phyloP scores from a whole-genome alignment of 2,329 filamentous ascomycete species.

The Dryadomyces quercivorus region DNA sequence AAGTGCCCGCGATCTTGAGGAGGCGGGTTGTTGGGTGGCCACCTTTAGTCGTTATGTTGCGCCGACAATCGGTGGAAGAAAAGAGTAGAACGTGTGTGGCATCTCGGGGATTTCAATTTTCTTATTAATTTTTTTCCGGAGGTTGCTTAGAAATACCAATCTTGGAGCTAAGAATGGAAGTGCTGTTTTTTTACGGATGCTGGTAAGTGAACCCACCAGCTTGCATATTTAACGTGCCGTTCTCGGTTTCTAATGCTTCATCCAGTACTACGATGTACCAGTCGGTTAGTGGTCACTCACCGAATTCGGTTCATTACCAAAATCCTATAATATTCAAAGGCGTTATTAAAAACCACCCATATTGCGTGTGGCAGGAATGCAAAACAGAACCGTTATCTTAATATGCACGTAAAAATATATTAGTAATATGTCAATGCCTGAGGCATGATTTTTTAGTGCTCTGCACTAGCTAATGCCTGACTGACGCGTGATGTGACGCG shows the following conservation, averaged over 20 bases:
- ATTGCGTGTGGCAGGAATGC: too few species aligned
- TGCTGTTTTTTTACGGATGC: neutral
- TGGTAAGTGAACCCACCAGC: neutral
- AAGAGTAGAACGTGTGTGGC: neutral
- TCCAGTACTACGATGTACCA: too few species aligned
- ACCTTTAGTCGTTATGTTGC: neutral
- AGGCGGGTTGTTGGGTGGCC: neutral
- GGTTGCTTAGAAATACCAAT: constrained; percentile 9
- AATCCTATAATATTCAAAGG: too few species aligned
- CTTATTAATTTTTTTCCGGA: neutral
- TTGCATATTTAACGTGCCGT: too few species aligned
- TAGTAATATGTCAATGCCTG: neutral
- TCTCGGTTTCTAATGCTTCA: too few species aligned
- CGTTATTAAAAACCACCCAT: too few species aligned
- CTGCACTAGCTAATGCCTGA: neutral
- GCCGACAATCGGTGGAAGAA: neutral
- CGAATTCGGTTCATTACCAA: too few species aligned
- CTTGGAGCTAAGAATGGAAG: neutral
- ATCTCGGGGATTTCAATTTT: constrained; percentile 3
- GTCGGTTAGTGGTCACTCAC: too few species aligned
- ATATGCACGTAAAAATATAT: neutral
- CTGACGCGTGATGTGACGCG: constrained; percentile 14
- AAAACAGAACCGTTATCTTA: neutral
- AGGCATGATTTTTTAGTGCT: neutral
- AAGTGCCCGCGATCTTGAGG: neutral